These are phyloP conservation scores for Ambrosiella cleistominuta DNA, from an alignment of 2,329 filamentous ascomycete species.

Conservation along the genomic window DNA sequence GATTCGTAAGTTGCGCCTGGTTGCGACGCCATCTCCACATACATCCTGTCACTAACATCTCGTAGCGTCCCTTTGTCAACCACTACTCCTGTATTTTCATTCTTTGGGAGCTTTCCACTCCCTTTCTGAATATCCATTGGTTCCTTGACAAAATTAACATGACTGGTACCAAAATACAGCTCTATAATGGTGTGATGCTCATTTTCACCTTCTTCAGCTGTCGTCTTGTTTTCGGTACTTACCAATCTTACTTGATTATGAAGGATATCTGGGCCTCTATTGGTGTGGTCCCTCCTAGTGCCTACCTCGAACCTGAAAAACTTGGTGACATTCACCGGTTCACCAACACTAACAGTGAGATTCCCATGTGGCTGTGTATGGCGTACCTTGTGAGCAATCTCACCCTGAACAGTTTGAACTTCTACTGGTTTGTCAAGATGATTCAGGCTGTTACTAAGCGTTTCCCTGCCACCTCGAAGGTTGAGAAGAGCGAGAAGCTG, in stretches of 20 bases:
- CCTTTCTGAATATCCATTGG: constrained; percentile 81
- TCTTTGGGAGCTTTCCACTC: constrained; percentile 71
- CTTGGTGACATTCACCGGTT: constrained; percentile 20
- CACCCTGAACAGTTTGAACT: constrained; percentile 58
- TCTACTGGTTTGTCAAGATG: constrained; percentile 82
- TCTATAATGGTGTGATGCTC: constrained; percentile 60
- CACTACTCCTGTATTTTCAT: constrained; percentile 69
- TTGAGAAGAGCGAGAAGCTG: neutral
- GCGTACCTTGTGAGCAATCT: constrained; percentile 55
- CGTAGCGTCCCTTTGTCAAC: constrained; percentile 64
- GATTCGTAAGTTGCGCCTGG: constrained; percentile 47
- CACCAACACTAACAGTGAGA: constrained; percentile 28
- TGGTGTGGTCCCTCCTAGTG: constrained; percentile 8
- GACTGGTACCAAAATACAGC: constrained; percentile 56
- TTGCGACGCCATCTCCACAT: neutral
- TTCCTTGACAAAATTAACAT: constrained; percentile 75
- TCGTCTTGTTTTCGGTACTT: constrained; percentile 62
- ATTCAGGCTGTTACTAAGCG: constrained; percentile 60
- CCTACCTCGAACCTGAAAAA: constrained; percentile 24
- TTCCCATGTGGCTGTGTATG: constrained; percentile 53
- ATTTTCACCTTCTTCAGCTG: constrained; percentile 59
- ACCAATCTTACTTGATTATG: constrained; percentile 51
- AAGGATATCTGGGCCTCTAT: constrained; percentile 41
- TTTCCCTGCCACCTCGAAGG: constrained; percentile 30
- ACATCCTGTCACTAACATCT: constrained; percentile 1